Percentiles rank a stretch among this genome's conserved stretches.
These are phyloP conservation scores for Cubamyces sp. DNA, from an alignment of 768 basidiomycete species.

Conservation along the genomic window DNA sequence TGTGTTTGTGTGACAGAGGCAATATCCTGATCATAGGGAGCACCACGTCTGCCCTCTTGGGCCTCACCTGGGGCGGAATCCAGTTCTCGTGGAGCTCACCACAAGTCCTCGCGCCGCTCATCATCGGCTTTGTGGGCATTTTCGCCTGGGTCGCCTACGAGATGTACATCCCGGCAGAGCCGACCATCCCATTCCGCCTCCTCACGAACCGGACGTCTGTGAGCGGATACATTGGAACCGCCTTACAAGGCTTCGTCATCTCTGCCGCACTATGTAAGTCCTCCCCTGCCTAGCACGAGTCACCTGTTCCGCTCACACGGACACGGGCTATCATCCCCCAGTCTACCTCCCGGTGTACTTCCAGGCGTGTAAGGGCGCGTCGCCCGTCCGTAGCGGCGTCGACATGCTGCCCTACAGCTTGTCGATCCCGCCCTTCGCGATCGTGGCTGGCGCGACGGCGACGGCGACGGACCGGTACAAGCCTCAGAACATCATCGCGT, in stretches of 20 bases:
- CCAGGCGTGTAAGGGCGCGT: constrained; percentile 45
- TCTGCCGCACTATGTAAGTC: neutral
- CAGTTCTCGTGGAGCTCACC: constrained; percentile 38
- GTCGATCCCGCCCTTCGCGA: constrained; percentile 41
- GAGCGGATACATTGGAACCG: constrained; percentile 28
- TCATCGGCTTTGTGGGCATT: constrained; percentile 38
- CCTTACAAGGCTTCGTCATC: constrained; percentile 32
- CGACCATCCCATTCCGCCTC: constrained; percentile 6
- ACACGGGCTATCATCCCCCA: neutral
- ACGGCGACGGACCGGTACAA: constrained; percentile 39
- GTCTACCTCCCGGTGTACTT: constrained; percentile 51
- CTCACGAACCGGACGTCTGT: constrained; percentile 9
- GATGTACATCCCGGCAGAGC: neutral
- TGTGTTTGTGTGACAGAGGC: constrained; percentile 24
- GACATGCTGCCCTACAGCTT: constrained; percentile 40
- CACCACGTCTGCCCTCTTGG: constrained; percentile 19
- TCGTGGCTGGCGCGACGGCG: constrained; percentile 40
- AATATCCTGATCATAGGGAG: constrained; percentile 26
- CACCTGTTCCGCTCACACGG: neutral
- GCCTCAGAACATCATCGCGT: constrained; percentile 40
- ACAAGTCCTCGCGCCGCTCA: constrained; percentile 39
- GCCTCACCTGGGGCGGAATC: constrained; percentile 39
- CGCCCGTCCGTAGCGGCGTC: constrained; percentile 43
- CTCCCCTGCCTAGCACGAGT: neutral
- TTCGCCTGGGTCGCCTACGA: constrained; percentile 39